Percentiles rank a stretch among this genome's conserved stretches.
Evolutionary conservation across 805 yeast genomes (phyloP).

Genomic region (Ogataea pini): DNA sequence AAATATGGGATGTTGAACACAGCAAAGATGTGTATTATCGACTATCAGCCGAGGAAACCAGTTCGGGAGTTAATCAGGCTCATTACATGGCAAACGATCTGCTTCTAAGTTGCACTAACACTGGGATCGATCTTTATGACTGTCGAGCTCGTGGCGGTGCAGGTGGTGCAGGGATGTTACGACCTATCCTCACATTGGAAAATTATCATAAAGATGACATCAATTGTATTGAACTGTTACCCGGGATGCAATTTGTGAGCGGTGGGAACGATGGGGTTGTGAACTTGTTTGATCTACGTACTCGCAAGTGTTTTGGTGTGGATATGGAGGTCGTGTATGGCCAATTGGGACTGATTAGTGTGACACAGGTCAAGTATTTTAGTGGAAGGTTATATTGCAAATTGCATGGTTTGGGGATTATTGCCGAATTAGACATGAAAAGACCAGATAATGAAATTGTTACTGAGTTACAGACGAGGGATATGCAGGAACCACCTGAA

Average conservation of each 20-base stretch:
- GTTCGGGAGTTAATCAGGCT: slow-evolving; percentile 11
- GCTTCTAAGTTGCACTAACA: slow-evolving; percentile 16
- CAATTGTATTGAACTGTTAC: slow-evolving; percentile 9
- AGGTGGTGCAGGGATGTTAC: slow-evolving; percentile 3
- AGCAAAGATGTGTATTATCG: neutral
- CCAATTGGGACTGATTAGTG: slow-evolving; percentile 10
- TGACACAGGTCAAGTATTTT: slow-evolving; percentile 15
- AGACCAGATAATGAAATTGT: slow-evolving; percentile 15
- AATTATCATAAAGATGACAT: slow-evolving; percentile 22
- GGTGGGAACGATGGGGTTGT: slow-evolving; percentile 25
- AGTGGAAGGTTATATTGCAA: slow-evolving; percentile 12
- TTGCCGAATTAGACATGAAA: slow-evolving; percentile 15
- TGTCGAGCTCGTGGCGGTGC: slow-evolving; percentile 8
- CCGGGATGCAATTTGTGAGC: slow-evolving; percentile 12
- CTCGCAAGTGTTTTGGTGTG: slow-evolving; percentile 10
- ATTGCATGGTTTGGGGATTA: slow-evolving; percentile 14
- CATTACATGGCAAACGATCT: slow-evolving; percentile 13
- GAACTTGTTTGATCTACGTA: slow-evolving; percentile 20
- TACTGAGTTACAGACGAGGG: slow-evolving; percentile 6
- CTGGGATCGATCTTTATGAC: slow-evolving; percentile 17
- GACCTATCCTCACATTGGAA: slow-evolving; percentile 10
- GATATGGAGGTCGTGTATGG: slow-evolving; percentile 20
- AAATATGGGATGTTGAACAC: slow-evolving; percentile 19
- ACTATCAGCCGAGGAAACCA: neutral
- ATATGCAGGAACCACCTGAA: slow-evolving; percentile 8